A percentile compares a stretch with the other conserved stretches of the same genome.
phyloP scores from a whole-genome alignment of 768 basidiomycete species.

The Tephrocybe sp. region DNA sequence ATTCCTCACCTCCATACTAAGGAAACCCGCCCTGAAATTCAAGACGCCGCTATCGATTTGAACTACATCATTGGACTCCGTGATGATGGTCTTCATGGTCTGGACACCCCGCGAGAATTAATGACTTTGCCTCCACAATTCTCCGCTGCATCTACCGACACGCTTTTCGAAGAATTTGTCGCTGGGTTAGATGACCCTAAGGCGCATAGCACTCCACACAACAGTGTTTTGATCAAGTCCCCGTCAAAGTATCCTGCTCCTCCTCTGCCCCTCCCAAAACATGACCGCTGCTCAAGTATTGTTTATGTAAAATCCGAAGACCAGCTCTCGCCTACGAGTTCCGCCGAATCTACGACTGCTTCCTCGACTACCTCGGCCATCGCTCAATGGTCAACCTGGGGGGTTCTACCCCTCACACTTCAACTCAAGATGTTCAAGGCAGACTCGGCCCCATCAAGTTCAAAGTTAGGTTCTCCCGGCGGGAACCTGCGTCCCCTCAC shows the following conservation, averaged over 20 bases:
- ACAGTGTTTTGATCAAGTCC: conserved; percentile 35
- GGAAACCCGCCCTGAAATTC: conserved; percentile 32
- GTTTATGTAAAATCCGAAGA: conserved; percentile 63
- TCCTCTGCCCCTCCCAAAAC: conserved; percentile 33
- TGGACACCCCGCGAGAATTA: conserved; percentile 53
- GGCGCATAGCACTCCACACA: conserved; percentile 66
- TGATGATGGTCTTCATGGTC: conserved; percentile 46
- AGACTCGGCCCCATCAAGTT: conserved; percentile 21
- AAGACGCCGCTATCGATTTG: conserved; percentile 15
- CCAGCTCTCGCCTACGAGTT: conserved; percentile 24
- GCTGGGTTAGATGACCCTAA: conserved; percentile 44
- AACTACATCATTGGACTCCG: conserved; percentile 41
- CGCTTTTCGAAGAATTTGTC: conserved; percentile 56
- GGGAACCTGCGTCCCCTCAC: conserved; percentile 58
- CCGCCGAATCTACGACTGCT: conserved; percentile 19
- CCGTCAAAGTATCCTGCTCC: conserved; percentile 29
- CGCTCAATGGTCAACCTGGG: conserved; percentile 47
- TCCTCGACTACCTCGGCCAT: conserved; percentile 36
- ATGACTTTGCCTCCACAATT: conserved; percentile 37
- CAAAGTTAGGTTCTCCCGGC: conserved; percentile 37
- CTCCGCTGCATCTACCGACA: conserved; percentile 60
- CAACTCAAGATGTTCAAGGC: conserved; percentile 38
- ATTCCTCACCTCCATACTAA: conserved; percentile 33
- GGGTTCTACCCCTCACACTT: conserved; percentile 42
- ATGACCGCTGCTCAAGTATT: conserved; percentile 54